Evolutionary conservation across 139 green algal genomes (phyloP).

Genomic region (Chlorella sp.): DNA sequence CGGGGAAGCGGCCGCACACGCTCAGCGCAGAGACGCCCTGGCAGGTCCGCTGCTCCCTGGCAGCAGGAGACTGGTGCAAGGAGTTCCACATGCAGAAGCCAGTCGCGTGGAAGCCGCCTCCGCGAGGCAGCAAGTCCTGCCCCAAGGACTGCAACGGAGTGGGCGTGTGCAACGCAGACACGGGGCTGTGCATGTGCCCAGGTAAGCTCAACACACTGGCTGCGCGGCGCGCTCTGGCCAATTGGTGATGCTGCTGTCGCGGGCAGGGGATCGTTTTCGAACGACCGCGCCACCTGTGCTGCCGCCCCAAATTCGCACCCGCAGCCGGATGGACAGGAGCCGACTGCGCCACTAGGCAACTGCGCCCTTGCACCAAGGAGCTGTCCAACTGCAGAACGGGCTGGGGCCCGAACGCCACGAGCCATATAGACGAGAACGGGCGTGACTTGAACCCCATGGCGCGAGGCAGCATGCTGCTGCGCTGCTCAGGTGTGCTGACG

Average conservation of each 20-base stretch:
- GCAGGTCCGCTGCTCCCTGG: too few species aligned
- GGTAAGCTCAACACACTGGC: too few species aligned
- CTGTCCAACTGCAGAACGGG: background rate
- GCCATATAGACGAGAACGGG: background rate
- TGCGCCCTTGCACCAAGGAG: conserved; percentile 41
- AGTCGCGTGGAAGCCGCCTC: conserved; percentile 13
- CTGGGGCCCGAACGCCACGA: background rate
- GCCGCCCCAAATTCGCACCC: too few species aligned
- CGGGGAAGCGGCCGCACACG: too few species aligned
- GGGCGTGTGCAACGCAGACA: conserved; percentile 35
- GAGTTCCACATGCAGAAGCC: conserved; percentile 4
- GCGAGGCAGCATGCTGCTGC: background rate
- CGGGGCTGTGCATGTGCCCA: conserved; percentile 34
- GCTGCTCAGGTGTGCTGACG: conserved; percentile 6
- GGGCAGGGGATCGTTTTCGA: too few species aligned
- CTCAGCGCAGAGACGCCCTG: too few species aligned
- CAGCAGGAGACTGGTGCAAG: conserved; percentile 13
- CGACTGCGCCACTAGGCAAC: conserved; percentile 22
- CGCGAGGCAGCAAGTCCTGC: conserved; percentile 16
- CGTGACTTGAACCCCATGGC: background rate
- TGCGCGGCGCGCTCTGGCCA: background rate
- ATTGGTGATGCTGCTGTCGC: too few species aligned
- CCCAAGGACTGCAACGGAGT: conserved; percentile 33
- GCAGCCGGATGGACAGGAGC: conserved; percentile 33
- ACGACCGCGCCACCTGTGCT: too few species aligned